These are phyloP conservation scores for Aspergillus coremiiformis DNA, from an alignment of 495 filamentous ascomycete species.

Conservation along the genomic window DNA sequence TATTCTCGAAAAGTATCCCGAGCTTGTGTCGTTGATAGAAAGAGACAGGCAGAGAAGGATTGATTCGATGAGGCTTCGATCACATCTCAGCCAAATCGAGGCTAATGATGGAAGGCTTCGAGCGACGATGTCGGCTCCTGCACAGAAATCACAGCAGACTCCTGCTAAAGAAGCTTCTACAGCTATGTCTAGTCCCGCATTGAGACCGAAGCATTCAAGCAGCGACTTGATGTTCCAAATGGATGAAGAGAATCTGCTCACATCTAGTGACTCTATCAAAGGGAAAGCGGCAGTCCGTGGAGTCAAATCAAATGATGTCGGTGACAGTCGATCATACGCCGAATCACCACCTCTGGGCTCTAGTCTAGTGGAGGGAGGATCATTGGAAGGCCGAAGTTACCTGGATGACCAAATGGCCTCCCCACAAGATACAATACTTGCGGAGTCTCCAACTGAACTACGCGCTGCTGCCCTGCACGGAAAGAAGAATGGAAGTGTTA, in stretches of 20 bases:
- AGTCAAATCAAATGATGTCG: conserved; percentile 3
- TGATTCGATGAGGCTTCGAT: conserved; percentile 52
- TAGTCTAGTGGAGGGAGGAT: conserved; percentile 25
- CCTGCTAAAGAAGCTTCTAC: conserved; percentile 40
- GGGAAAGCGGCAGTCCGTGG: conserved; percentile 28
- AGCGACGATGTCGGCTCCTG: conserved; percentile 38
- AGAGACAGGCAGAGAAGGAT: conserved; percentile 49
- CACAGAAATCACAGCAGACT: conserved; percentile 47
- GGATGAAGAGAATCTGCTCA: conserved; percentile 63
- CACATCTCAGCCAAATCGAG: conserved; percentile 54
- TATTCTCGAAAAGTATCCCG: conserved; percentile 65
- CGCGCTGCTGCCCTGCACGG: conserved; percentile 18
- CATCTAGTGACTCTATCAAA: conserved; percentile 21
- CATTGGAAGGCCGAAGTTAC: conserved; percentile 24
- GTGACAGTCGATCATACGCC: conserved; percentile 18
- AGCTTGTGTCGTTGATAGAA: conserved; percentile 46
- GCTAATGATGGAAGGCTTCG: conserved; percentile 36
- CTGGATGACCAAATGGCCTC: conserved; percentile 34
- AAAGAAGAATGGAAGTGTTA: conserved; percentile 15
- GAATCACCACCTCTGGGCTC: conserved; percentile 25
- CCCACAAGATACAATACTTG: conserved; percentile 11
- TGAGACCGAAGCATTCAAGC: conserved; percentile 57
- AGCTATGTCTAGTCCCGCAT: conserved; percentile 43
- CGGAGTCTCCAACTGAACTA: conserved; percentile 27
- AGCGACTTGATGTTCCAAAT: conserved; percentile 89